Base-by-base conservation (phyloP, 805 yeast genomes). In the Cyberlindnera euphorbiae region DNA sequence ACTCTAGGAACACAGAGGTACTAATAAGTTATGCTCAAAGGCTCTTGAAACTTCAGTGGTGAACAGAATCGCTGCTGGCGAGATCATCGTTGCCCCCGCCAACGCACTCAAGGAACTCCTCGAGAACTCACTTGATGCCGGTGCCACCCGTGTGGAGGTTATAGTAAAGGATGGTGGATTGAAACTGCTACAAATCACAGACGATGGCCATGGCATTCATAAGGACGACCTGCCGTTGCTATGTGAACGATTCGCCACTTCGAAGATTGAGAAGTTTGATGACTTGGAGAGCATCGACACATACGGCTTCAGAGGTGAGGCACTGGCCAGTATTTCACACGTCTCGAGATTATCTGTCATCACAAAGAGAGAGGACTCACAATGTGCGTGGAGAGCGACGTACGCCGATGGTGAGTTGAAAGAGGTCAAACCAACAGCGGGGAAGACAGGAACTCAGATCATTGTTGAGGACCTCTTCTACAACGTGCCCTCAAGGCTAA, bases 231-330 rank as follows among this genome's bases (percentile, higher is more conserved):
- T 93, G 29, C 70, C 76, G 0, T 67, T 93, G 5, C 67, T 93
- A n/a, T 93, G 97, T 56, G 84, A 85, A 53, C 64, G 98, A 17
- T 90, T 88, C 61, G 85, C 97, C 16, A 93, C 98, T 0, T 88
- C 97, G 0, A 93, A 93, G 58, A 60, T 93, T 17, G 43, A 60
- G 1, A 67, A 62, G 8, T 90, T 83, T 55, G 90, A 84, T 33
- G 98, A 93, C 56, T 68, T 93, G 39, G 64, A 66, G 33, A 57
- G 69, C 4, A 74, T 93, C 17, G 64, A 73, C 16, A 89, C 97
- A 0, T 87, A 87, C 57, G 98, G 98, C 5, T 93, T 93, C 56
- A 69, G 98, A 37, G 98, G 98, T 12, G 98, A 93, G 59, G 98
- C 98, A 0, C 65, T 93, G 32, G 96, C 97, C 2, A 80, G 93